Evolutionary conservation across 305 asterid genomes (phyloP).

Genomic region (Fraxinus dipetala): DNA sequence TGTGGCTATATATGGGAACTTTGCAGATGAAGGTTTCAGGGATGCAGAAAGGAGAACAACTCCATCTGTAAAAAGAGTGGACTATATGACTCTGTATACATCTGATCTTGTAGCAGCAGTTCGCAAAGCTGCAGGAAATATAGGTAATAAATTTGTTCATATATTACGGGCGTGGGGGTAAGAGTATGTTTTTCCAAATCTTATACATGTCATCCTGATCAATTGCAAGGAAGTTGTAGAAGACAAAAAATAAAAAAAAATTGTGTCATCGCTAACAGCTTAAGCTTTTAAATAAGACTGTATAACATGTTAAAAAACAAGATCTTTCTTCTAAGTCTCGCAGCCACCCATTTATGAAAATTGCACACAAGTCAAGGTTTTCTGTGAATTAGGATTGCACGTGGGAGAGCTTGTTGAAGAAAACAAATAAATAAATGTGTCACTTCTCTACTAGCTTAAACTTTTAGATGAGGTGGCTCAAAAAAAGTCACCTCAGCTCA

Average conservation of each 20-base stretch:
- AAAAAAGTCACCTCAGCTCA: conserved; percentile 25
- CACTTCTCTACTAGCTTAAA: background rate
- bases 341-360: background rate
- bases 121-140: conserved; percentile 77
- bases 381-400: background rate
- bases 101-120: conserved; percentile 93
- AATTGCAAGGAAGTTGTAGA: background rate
- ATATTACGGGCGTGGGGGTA: background rate
- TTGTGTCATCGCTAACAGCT: background rate
- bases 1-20: conserved; percentile 52
- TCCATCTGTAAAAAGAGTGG: conserved; percentile 59
- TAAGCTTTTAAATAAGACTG: background rate
- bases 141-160: conserved; percentile 43
- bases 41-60: conserved; percentile 45
- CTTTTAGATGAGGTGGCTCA: background rate
- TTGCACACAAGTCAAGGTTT: background rate
- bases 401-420: background rate
- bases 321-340: background rate
- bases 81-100: conserved; percentile 82
- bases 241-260: background rate
- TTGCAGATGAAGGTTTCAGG: conserved; percentile 53
- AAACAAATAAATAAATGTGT: background rate
- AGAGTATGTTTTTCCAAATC: background rate
- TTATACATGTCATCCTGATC: background rate
- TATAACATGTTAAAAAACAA: background rate